Base-by-base conservation (phyloP, 306 rosid species). In the Cercis canadensis region DNA sequence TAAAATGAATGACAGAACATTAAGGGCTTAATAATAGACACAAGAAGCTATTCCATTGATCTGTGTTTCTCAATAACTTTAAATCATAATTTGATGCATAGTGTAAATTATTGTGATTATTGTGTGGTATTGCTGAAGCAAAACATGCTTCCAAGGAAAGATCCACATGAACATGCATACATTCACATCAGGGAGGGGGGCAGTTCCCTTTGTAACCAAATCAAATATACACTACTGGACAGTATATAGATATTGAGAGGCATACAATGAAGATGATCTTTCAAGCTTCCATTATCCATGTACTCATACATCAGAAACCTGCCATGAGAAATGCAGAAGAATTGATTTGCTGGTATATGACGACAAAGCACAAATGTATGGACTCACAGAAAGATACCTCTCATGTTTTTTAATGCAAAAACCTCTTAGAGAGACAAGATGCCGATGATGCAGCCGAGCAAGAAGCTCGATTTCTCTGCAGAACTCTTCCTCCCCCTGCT, bases 221-320 rank as follows among this genome's bases (percentile, higher is more conserved):
- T n/a, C n/a, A 31, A 70, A 67, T 40, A 75, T 33, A 41, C 4
- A 66, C 17, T 41, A 44, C 46, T 19, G 29, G 67, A 67, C 40
- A 65, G 54, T 73, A 44, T 69, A 65, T 57, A 77, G 80, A 75
- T 52, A 39, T 58, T 65, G 65, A 80, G 80, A 74, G 80, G 69
- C 92, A 86, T 91, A 95, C 99, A 71, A 78, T 95, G 97, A 80
- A 95, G 96, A 89, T 91, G 97, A 80, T 95, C 99, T 81, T 91
- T 87, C 85, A 95, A 82, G 96, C 97, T 95, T 70, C 99, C 99
- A 69, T 91, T 94, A 72, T 84, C 96, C 99, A 95, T 91, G 86
- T 87, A 82, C 84, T 95, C 99, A 18, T 91, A 95, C 82, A 95
- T 64, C 53, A 95, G 88, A 87, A 91, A 91, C 95, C 99, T 95